Evolutionary conservation across 2,329 filamentous ascomycete species (phyloP).

Genomic region (Penicillium vulpinum): DNA sequence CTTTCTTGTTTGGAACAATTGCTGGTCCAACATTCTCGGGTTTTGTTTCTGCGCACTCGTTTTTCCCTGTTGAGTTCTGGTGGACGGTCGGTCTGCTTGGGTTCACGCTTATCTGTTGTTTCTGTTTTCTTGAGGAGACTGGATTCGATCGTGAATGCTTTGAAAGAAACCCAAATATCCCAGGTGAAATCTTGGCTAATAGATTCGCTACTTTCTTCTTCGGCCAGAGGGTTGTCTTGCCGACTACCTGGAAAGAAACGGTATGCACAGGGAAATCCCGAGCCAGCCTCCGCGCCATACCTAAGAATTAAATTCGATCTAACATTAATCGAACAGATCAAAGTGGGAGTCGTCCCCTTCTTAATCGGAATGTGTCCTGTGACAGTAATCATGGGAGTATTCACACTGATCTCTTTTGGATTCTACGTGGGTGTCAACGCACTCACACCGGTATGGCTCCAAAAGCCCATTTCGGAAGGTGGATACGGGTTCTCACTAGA

Average conservation of each 20-base stretch:
- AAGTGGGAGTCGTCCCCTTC: conserved; percentile 25
- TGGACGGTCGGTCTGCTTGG: conserved; percentile 45
- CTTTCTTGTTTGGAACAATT: conserved; percentile 40
- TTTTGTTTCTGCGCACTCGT: conserved; percentile 38
- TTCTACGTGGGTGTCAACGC: conserved; percentile 38
- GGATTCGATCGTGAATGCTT: conserved; percentile 31
- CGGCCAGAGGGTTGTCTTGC: conserved; percentile 22
- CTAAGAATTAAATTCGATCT: not conserved
- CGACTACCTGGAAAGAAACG: conserved; percentile 26
- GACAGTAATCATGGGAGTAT: conserved; percentile 41
- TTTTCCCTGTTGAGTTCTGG: conserved; percentile 46
- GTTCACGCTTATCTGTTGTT: conserved; percentile 35
- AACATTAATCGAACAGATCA: conserved; percentile 9
- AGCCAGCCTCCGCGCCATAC: not conserved
- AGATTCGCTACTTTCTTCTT: conserved; percentile 32
- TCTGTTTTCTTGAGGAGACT: conserved; percentile 45
- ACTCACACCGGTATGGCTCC: conserved; percentile 42
- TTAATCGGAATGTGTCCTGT: conserved; percentile 38
- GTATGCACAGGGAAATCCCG: conserved; percentile 7
- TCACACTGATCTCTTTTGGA: conserved; percentile 40
- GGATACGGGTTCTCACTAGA: conserved; percentile 47
- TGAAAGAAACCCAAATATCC: conserved; percentile 18
- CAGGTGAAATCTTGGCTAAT: conserved; percentile 21
- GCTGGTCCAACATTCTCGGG: conserved; percentile 43
- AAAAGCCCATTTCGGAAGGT: conserved; percentile 36